Percentiles rank a stretch among this genome's conserved stretches.
Conservation (phyloP, 495 filamentous ascomycete species). For the Podospora pseudoanserina region DNA sequence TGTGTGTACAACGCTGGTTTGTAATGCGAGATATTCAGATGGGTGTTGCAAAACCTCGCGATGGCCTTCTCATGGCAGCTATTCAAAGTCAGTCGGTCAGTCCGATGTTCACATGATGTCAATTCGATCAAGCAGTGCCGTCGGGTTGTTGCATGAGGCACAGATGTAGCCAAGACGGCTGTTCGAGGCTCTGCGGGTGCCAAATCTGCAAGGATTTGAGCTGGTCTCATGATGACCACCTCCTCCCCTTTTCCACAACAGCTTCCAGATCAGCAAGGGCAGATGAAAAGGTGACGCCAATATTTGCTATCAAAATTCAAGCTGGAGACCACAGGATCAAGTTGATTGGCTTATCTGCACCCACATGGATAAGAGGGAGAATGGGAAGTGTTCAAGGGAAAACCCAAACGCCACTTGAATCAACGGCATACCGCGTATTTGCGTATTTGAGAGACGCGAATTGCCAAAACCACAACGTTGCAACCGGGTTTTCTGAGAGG, state of each 20-base stretch:
- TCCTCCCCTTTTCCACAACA: background rate
- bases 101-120: background rate
- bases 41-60: background rate
- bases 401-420: too few relatives aligned
- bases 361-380: too few relatives aligned
- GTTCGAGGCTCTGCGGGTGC: background rate
- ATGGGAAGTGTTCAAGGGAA: too few relatives aligned
- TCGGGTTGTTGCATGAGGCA: background rate
- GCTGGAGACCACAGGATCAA: background rate
- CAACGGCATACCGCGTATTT: background rate
- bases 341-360: background rate
- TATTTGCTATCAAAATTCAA: background rate
- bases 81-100: background rate
- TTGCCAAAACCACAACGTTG: background rate
- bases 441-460: background rate
- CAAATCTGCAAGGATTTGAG: background rate
- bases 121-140: background rate
- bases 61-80: background rate
- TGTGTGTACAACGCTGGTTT: background rate
- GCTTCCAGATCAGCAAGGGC: background rate
- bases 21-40: background rate
- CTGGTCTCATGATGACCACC: background rate
- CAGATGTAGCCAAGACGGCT: background rate
- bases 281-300: background rate
- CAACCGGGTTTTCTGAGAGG: background rate